Base-by-base conservation (phyloP, 73 alveolate species). In the Tetrahymena malaccensis region DNA sequence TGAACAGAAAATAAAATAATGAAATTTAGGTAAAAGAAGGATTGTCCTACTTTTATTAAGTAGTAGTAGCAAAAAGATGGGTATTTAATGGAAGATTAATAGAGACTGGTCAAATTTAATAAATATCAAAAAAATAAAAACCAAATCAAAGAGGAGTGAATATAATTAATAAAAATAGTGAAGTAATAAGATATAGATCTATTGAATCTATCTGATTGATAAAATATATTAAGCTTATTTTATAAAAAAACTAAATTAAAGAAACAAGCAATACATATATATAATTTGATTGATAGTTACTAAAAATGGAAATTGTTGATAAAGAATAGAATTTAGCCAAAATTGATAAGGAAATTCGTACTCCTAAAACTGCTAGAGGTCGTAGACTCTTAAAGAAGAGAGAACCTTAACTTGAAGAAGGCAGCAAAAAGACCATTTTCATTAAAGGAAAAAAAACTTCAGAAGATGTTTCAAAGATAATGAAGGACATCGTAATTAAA, bases 361-460 rank as follows among this genome's bases (percentile, higher is more conserved):
- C 89, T 70, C 43, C 97, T 31, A 97, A 96, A 95, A 97, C 98
- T 43, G 97, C 94, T 38, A 96, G 94, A 57, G 98, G 98, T 19
- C 95, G 97, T 57, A 97, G 96, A 93, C 43, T 96, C 43, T 94
- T 96, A 33, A 97, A 97, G 94, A 83, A 43, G 50, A 96, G 97
- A 57, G 97, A 96, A 70, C 96, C 98, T 35, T 40, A 97, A 89
- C 93, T 97, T 31, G 97, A 94, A 21, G 98, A 97, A 85, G 96
- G 95, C 93, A 94, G 94, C 43, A 97, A 96, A 94, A 93, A 95
- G 50, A 94, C 98, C 17, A 94, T 97, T 85, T 95, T 96, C 96
- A 93, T 97, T n/a, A 96, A 96, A 70, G 98, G 98, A 44, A 93
- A 94, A 37, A 97, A 97, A 94, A 94, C 96, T 57, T 94, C 97